These are phyloP conservation scores for Nigrospora osmanthi DNA, from an alignment of 2,329 filamentous ascomycete genomes.

Conservation along the genomic window DNA sequence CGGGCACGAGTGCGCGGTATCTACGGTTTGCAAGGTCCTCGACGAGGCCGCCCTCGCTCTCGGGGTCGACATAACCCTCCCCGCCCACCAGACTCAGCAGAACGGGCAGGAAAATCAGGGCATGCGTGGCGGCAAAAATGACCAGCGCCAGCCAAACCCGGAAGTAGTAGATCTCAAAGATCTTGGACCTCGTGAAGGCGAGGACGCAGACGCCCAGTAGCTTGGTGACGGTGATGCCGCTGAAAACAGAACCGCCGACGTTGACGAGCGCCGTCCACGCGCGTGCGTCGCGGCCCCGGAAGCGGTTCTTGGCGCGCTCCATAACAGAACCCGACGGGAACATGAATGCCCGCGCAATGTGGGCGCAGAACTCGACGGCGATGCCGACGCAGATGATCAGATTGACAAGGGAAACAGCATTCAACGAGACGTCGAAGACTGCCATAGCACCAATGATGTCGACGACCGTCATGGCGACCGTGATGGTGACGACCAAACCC, in stretches of 20 bases:
- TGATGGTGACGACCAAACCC: slow-evolving; percentile 72
- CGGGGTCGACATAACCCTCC: slow-evolving; percentile 78
- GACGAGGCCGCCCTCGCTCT: slow-evolving; percentile 80
- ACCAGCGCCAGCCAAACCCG: slow-evolving; percentile 91
- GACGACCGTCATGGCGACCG: slow-evolving; percentile 86
- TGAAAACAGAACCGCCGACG: slow-evolving; percentile 90
- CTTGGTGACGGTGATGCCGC: slow-evolving; percentile 93
- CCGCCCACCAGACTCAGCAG: slow-evolving; percentile 80
- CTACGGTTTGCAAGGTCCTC: slow-evolving; percentile 76
- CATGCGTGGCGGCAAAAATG: slow-evolving; percentile 79
- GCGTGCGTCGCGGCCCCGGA: slow-evolving; percentile 75
- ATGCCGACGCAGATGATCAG: slow-evolving; percentile 96
- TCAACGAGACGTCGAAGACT: slow-evolving; percentile 77
- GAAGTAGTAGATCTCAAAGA: slow-evolving; percentile 99
- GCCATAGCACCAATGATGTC: slow-evolving; percentile 97
- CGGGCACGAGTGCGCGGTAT: slow-evolving; percentile 69
- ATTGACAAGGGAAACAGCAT: slow-evolving; percentile 92
- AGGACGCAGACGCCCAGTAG: slow-evolving; percentile 85
- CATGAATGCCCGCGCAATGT: slow-evolving; percentile 92
- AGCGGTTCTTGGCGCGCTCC: slow-evolving; percentile 69
- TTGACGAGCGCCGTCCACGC: slow-evolving; percentile 93
- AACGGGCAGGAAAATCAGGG: slow-evolving; percentile 85
- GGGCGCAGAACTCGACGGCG: slow-evolving; percentile 93
- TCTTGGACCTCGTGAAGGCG: slow-evolving; percentile 93
- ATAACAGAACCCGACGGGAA: slow-evolving; percentile 80